Conservation (phyloP, 345 rosid genomes). For the Excoecaria agallocha region DNA sequence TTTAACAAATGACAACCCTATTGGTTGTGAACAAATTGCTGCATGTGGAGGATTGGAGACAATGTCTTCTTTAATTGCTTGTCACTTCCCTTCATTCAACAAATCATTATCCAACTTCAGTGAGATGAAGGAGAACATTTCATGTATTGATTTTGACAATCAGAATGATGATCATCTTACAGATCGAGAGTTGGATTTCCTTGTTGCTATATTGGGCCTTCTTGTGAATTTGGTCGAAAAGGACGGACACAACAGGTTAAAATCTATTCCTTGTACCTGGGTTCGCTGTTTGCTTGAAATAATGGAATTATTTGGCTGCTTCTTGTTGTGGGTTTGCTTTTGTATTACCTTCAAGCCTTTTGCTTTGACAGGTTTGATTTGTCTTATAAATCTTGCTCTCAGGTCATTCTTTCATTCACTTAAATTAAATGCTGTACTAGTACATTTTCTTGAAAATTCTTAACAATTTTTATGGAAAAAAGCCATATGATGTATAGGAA, state of each 20-base stretch:
- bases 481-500: background rate
- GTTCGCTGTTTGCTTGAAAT: conserved; percentile 9
- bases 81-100: conserved; percentile 71
- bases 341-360: background rate
- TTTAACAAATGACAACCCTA: conserved; percentile 81
- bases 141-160: conserved; percentile 21
- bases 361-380: background rate
- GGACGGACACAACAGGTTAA: conserved; percentile 81
- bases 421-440: background rate
- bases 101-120: conserved; percentile 37
- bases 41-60: conserved; percentile 78
- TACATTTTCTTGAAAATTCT: background rate
- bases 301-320: conserved; percentile 2
- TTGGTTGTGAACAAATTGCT: conserved; percentile 85
- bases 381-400: background rate
- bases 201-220: conserved; percentile 89
- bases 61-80: conserved; percentile 67
- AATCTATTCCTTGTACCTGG: background rate
- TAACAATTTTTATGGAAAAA: background rate
- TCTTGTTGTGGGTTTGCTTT: background rate
- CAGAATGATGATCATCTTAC: conserved; percentile 53
- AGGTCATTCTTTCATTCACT: background rate
- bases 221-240: conserved; percentile 95
- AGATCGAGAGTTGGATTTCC: conserved; percentile 92
- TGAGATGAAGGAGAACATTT: conserved; percentile 34